Evolutionary conservation across 75 land plant species (phyloP), one percentile per base, ranked within the genome.

Genomic region (Cupressus sempervirens): DNA sequence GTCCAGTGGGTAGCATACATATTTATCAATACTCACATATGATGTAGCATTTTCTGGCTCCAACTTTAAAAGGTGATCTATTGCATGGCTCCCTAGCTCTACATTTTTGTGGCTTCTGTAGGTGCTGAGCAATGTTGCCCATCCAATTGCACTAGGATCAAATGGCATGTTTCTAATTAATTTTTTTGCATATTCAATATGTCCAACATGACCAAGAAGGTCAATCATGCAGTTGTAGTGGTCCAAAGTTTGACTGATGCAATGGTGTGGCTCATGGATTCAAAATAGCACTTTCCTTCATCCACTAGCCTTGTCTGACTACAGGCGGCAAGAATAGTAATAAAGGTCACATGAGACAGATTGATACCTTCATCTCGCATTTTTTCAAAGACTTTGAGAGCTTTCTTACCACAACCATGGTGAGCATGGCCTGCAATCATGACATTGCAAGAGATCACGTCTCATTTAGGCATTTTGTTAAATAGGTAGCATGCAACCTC

Each of bases 141-240:
- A 91, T 20, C 83, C 81, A 16, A 90, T 80, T 20, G 88, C 76
- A 40, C 87, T 88, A 14, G 90, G 89, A 62, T 83, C 81, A 84
- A 87, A 88, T 65, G 94, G 91, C 90, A 92, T 92, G 38, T 84
- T 83, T 73, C 82, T 87, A 41, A 92, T 91, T 54, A 92, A 54
- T 41, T 81, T 82, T 84, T 86, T 86, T 4, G 86, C 92, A 72
- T 89, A 91, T 77, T 76, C 87, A 34, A 92, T 67, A n/a, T 85
- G 85, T 30, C 92, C 92, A 13, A 89, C 89, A 8, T 92, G 92
- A 20, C 90, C 91, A 26, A 89, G 86, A 79, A 89, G 91, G 76
- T 93, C 91, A 67, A 93, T 84, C 90, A 93, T 89, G 88, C 94
- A 91, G 32, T 88, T 86, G 67, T 88, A 91, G 53, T 93, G 94